A percentile compares a stretch with the other conserved stretches of the same genome.
phyloP scores from a whole-genome alignment of 148 eudicot species.

The Tetragonia tetragonoides region DNA sequence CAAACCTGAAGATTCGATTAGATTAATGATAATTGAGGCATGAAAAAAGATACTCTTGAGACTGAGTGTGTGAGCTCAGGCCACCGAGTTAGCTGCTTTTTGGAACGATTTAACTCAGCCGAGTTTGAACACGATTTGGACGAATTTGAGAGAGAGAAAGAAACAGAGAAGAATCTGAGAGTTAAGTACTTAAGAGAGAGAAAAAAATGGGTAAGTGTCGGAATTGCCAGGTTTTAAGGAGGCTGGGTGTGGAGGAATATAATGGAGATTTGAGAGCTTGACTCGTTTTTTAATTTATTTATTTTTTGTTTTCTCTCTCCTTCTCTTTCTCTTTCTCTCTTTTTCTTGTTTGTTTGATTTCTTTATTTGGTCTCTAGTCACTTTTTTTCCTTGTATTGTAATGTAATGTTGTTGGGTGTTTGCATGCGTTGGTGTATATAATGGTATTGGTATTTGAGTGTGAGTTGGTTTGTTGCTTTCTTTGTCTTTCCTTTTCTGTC shows the following conservation, averaged over 20 bases:
- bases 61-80: not conserved
- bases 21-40: not conserved
- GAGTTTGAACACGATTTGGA: not conserved
- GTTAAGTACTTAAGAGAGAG: not conserved
- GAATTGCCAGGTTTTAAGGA: constrained; percentile 28
- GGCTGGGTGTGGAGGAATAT: not conserved
- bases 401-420: too few species aligned
- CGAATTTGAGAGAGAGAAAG: not conserved
- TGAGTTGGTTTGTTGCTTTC: too few species aligned
- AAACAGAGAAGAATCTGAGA: not conserved
- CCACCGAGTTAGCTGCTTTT: not conserved
- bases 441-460: too few species aligned
- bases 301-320: too few species aligned
- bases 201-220: constrained; percentile 16
- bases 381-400: too few species aligned
- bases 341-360: too few species aligned
- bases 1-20: constrained; percentile 24
- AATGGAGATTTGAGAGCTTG: too few species aligned
- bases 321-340: too few species aligned
- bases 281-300: too few species aligned
- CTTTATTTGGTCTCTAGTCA: too few species aligned
- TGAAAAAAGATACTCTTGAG: not conserved
- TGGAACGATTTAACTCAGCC: constrained; percentile 21
- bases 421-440: too few species aligned
- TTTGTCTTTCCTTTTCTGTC: too few species aligned